Base-by-base conservation (phyloP, 345 rosid species). In the Salix brachista region DNA sequence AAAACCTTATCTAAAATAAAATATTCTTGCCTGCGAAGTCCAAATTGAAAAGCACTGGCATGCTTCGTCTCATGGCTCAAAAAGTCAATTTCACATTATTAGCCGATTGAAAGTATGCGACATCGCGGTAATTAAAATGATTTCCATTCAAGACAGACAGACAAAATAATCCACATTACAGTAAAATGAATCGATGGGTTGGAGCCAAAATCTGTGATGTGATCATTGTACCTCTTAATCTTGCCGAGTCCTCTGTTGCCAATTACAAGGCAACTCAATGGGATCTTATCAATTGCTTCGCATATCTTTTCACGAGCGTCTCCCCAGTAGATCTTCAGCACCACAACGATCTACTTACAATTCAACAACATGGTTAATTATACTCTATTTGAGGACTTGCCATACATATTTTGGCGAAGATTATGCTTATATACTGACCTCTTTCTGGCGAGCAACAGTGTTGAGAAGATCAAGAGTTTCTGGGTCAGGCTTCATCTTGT, bases 201-300 rank as follows among this genome's bases (percentile, higher is more conserved):
- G 16, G 21, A 56, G 71, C 36, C 25, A 70, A 26, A 32, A 48
- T 46, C 8, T 28, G 26, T 17, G 12, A 67, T 32, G 65, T 25
- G 13, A 44, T 28, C 6, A 19, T n/a, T 70, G 26, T 77, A 91
- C 97, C 97, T 88, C 88, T 89, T 91, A 74, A 93, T 78, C 17
- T 83, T 89, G 85, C 97, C 94, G 34, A 93, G 93, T 23, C 96
- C 97, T 74, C 97, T 81, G 85, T 90, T 93, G 36, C 97, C 96
- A 1, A 91, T 91, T 13, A 93, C 83, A 82, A 93, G 84, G 80
- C 88, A 90, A 73, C 87, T 88, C 48, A 93, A 84, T 72, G 94
- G 97, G 75, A 91, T 83, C 67, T 85, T 80, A 39, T 93, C 96
- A 21, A 86, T 89, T 2, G 97, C 96, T 83, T 88, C 94, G 52